Evolutionary conservation across 345 rosid genomes (phyloP), one percentile per base, ranked within the genome.

Genomic region (Pistacia integerrima): DNA sequence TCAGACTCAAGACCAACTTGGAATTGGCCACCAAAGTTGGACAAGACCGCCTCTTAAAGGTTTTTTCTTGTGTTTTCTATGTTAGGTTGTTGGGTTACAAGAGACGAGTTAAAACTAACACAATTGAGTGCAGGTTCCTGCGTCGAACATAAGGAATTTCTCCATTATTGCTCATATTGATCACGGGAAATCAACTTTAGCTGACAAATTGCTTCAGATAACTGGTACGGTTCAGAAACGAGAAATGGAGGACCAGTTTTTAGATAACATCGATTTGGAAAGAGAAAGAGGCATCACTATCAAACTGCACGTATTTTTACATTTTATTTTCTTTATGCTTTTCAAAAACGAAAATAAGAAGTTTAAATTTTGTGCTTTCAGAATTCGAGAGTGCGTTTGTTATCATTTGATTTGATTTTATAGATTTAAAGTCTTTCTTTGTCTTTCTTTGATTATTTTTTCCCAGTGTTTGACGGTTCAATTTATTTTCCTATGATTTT

Each of bases 181-280:
- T 74, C 99, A 96, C 84, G 99, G 99, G 30, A 96, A 96, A 70
- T 96, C 98, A 0, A 93, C 99, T 22, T 83, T 96, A 80, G 99
- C 98, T 0, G 99, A 96, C 85, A 96, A 96, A 82, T 79, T 96
- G 86, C 98, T 96, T 77, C 97, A 96, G 72, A 80, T 86, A 67
- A 96, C 99, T 55, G 99, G 99, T 57, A 96, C 99, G 46, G 98
- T 96, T 3, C 92, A 93, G 85, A 88, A 82, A 66, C 87, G 99
- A 60, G 99, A 96, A 28, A 92, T 96, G 99, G 92, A 96, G 89
- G 97, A 91, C 2, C 99, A 96, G 88, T 96, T 93, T 79, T 94
- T 96, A 56, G 99, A 96, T 84, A 96, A 89, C 73, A 96, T 96
- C 98, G 99, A 96, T 79, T 92, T 96, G 86, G 99, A 93, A 87